These are phyloP conservation scores for Fusarium buharicum DNA, from an alignment of 2,329 filamentous ascomycete species.

Conservation along the genomic window DNA sequence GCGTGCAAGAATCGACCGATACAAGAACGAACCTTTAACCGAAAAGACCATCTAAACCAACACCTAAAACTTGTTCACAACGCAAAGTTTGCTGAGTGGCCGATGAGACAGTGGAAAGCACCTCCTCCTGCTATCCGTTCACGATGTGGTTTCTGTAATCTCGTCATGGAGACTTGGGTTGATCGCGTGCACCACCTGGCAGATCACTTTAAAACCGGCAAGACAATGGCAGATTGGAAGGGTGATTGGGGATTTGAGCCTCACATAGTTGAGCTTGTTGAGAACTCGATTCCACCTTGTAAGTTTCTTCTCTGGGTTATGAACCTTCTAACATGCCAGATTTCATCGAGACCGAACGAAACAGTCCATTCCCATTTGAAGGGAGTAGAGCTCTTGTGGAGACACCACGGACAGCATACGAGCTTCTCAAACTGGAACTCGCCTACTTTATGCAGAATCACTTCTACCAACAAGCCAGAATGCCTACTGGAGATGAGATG, in stretches of 20 bases:
- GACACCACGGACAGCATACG: conserved; percentile 36
- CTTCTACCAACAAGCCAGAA: conserved; percentile 27
- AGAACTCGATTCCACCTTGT: conserved; percentile 57
- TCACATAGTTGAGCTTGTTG: conserved; percentile 51
- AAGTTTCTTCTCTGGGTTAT: not conserved
- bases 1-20: conserved; percentile 62
- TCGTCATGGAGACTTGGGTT: conserved; percentile 52
- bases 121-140: conserved; percentile 51
- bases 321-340: conserved; percentile 12
- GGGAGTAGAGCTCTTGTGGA: conserved; percentile 34
- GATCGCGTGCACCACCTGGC: conserved; percentile 52
- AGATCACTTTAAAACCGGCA: conserved; percentile 55
- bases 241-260: conserved; percentile 57
- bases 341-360: conserved; percentile 39
- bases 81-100: conserved; percentile 50
- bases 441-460: conserved; percentile 42
- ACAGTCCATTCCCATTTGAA: conserved; percentile 36
- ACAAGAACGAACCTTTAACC: conserved; percentile 57
- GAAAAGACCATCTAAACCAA: conserved; percentile 57
- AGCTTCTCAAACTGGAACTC: conserved; percentile 36
- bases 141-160: conserved; percentile 54
- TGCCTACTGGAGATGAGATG: conserved; percentile 37
- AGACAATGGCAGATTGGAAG: conserved; percentile 56
- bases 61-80: conserved; percentile 55
- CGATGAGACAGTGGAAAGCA: conserved; percentile 51